Base-by-base conservation (phyloP, 2,329 filamentous ascomycete genomes). In the Fusarium papillatum region DNA sequence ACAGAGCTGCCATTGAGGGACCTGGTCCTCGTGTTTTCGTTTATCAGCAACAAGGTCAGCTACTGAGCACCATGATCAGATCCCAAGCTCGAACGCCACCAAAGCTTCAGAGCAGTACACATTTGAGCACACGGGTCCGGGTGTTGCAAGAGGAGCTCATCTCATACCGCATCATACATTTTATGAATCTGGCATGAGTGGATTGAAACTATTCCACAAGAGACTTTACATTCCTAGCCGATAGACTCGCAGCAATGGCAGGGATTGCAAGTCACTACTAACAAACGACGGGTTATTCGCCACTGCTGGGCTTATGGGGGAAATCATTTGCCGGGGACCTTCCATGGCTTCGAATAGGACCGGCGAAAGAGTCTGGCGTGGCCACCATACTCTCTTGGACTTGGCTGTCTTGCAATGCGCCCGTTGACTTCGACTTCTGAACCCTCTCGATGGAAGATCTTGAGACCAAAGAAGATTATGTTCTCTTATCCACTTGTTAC, bases 161-260 rank as follows among this genome's bases (percentile, higher is more conserved):
- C 7, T 69, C 69, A 8, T 38, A 39, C 13, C 41, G 66, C 4
- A 63, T 64, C 3, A n/a, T 73, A 4, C 57, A 72, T 31, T 73
- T 69, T 13, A 73, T 73, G 66, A 24, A 13, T 66, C 16, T 74
- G 66, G 63, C 34, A 61, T 22, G 48, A 70, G 4, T 74, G 63
- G 72, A 67, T 72, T n/a, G 34, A 60, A 7, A 65, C 9, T 72
- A 74, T 31, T 70, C 72, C 2, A 31, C 16, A 2, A 38, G 69
- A 22, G 24, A 57, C 6, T 38, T 74, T 24, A 72, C 41, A 1
- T 39, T 74, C 29, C 11, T 24, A 16, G 50, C 34, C 19, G 72
- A 72, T 6, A 22, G 50, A 3, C 34, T 72, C 4, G 19, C 36
- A 11, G 66, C 66, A 13, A 36, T 72, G 8, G 34, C 63, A 5